Evolutionary conservation across 805 yeast genomes (phyloP).

Genomic region (Candida ficus): DNA sequence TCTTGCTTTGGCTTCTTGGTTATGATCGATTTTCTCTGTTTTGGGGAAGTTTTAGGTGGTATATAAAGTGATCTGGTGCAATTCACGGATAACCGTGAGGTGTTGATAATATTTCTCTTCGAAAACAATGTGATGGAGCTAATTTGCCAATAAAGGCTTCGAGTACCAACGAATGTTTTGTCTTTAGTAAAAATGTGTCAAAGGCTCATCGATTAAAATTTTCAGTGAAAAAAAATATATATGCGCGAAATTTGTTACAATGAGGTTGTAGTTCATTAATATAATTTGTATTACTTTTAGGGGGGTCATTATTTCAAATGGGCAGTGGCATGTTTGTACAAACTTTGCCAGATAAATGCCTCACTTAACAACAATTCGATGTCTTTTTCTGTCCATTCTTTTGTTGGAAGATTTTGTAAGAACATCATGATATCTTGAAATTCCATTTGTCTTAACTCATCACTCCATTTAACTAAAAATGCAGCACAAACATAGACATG

Average conservation of each 20-base stretch:
- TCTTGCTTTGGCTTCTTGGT: background rate
- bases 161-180: background rate
- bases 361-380: slow-evolving; percentile 89
- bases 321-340: slow-evolving; percentile 86
- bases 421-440: slow-evolving; percentile 93
- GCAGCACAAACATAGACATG: slow-evolving; percentile 98
- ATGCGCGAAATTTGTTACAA: slow-evolving; percentile 7
- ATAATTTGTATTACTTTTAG: too few species aligned
- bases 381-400: slow-evolving; percentile 81
- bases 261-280: background rate
- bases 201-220: slow-evolving; percentile 4
- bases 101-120: background rate
- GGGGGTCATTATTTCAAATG: slow-evolving; percentile 51
- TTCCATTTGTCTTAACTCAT: slow-evolving; percentile 73
- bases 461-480: slow-evolving; percentile 83
- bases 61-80: slow-evolving; percentile 8
- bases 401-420: slow-evolving; percentile 85
- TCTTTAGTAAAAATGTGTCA: slow-evolving; percentile 1
- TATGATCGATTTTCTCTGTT: background rate
- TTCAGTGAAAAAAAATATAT: background rate
- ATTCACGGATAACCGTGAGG: slow-evolving; percentile 13
- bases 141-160: background rate
- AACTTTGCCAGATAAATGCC: slow-evolving; percentile 94
- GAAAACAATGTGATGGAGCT: background rate
- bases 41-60: background rate